Evolutionary conservation across 2,329 filamentous ascomycete species (phyloP), one percentile per base, ranked within the genome.

Genomic region (Allantophomopsis lycopodina): DNA sequence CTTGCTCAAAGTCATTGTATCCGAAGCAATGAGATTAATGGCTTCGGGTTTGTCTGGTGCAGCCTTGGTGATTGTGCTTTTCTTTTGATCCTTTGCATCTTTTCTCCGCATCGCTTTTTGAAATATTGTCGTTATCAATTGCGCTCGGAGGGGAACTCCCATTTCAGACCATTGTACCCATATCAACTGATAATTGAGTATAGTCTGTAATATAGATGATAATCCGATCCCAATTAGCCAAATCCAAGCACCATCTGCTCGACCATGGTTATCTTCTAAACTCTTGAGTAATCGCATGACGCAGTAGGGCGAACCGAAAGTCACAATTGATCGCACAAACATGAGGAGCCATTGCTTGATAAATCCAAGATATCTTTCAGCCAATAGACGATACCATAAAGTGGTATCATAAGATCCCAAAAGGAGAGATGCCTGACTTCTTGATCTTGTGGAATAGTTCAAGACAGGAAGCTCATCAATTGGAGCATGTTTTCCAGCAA

Each of bases 101-200:
- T 88, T 88, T 39, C 76, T 70, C 30, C 76, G 70, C 64, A 86
- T 74, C 0, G 80, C 73, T 55, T 89, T 89, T 43, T 76, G 71
- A 49, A 86, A 88, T 13, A 88, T 69, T 10, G 85, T 64, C 0
- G 79, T 71, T 2, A 79, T 75, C 3, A 89, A 62, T 48, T 85
- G 76, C 15, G 75, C 71, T 37, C 79, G 74, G 12, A 86, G 61
- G 0, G 80, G 78, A 37, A 51, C 42, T 5, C n/a, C 35, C 36
- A 39, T 31, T 32, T 36, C 32, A 33, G 41, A 43, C 43, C 36
- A 44, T 40, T 44, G 42, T 17, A 47, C 35, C 49, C 49, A 51
- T 15, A 40, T 42, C 5, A 51, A 40, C 23, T 46, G 32, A 16
- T 43, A 43, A 16, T 51, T 46, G 30, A 49, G 33, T 6, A 50